These are phyloP conservation scores for Fusarium nurragi DNA, from an alignment of 2,329 filamentous ascomycete species.

Conservation along the genomic window DNA sequence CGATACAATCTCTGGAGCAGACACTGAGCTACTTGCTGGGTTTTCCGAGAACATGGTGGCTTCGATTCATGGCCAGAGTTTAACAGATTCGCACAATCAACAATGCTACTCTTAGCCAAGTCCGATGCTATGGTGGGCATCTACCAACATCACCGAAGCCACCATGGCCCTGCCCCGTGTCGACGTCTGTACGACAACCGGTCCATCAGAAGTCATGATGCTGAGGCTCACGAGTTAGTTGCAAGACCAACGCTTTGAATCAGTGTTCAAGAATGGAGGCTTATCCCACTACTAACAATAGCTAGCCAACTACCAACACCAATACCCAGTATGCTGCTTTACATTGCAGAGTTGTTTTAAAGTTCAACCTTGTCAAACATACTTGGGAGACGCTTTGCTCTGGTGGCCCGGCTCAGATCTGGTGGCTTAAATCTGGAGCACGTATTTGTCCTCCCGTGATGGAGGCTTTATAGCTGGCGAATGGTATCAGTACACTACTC, in stretches of 20 bases:
- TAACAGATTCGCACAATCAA: background rate
- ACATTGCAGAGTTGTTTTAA: background rate
- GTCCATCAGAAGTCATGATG: background rate
- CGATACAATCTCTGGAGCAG: background rate
- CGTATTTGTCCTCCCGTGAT: background rate
- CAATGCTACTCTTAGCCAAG: background rate
- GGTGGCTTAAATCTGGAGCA: conserved; percentile 20
- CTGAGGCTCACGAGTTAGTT: background rate
- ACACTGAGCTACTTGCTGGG: background rate
- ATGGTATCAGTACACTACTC: background rate
- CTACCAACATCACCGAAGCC: background rate
- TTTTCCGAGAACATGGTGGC: too few relatives aligned
- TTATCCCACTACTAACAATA: background rate
- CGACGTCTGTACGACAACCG: background rate
- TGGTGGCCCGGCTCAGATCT: conserved; percentile 7
- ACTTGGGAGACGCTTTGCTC: background rate
- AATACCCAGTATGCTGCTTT: background rate
- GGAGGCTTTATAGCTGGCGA: background rate
- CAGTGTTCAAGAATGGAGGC: conserved; percentile 24
- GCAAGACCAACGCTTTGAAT: background rate
- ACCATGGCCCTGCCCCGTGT: background rate
- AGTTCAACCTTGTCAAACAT: conserved; percentile 8
- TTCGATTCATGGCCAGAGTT: background rate
- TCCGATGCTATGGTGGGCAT: background rate
- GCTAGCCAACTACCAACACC: background rate